phyloP scores from a whole-genome alignment of 768 basidiomycete species.

The Paxillus rubicundulus region DNA sequence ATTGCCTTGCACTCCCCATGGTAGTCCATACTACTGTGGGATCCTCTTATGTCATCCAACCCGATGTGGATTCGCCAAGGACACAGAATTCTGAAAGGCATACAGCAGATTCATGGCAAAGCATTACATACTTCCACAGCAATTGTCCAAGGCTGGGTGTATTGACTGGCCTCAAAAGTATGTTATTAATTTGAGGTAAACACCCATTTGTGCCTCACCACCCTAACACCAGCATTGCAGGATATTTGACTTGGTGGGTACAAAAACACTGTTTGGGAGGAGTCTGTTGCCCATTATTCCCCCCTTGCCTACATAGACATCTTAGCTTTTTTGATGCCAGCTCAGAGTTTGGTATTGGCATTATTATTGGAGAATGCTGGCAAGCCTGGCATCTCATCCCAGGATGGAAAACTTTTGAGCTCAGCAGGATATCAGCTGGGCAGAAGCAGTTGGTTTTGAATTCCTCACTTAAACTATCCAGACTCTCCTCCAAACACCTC shows the following conservation, averaged over 20 bases:
- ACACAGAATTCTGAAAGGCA: slow-evolving; percentile 31
- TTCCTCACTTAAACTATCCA: background rate
- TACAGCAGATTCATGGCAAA: slow-evolving; percentile 39
- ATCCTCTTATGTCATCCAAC: no score
- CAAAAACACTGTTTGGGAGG: background rate
- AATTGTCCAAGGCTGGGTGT: slow-evolving; percentile 35
- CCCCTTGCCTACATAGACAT: background rate
- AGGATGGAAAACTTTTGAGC: slow-evolving; percentile 36
- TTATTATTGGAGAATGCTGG: no score
- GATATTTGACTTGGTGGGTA: slow-evolving; percentile 38
- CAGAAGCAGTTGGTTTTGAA: slow-evolving; percentile 11
- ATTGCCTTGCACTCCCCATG: no score
- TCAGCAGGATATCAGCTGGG: slow-evolving; percentile 46
- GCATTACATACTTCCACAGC: slow-evolving; percentile 36
- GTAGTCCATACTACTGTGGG: no score
- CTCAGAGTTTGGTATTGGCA: slow-evolving; percentile 32
- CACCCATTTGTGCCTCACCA: slow-evolving; percentile 28
- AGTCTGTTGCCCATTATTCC: slow-evolving; percentile 6
- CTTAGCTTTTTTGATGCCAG: slow-evolving; percentile 41
- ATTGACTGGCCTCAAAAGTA: slow-evolving; percentile 39
- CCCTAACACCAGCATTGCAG: background rate
- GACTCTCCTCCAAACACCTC: no score
- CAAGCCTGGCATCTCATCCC: slow-evolving; percentile 32
- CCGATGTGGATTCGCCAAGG: no score
- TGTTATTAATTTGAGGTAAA: slow-evolving; percentile 25